phyloP scores from a whole-genome alignment of 2,329 filamentous ascomycete genomes.

The Botrytis deweyae region DNA sequence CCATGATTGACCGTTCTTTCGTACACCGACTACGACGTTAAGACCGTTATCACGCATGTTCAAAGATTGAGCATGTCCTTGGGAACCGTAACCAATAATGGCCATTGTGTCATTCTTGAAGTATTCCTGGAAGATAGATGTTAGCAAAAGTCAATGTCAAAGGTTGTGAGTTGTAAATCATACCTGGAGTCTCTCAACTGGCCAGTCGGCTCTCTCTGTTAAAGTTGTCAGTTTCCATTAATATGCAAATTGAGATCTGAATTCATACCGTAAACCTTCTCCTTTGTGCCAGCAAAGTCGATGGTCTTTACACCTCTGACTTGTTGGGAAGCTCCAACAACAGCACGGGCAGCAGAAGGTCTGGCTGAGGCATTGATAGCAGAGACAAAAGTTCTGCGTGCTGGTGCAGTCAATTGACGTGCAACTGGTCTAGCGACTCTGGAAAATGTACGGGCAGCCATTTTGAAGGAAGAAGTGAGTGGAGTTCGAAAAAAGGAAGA shows the following conservation, averaged over 20 bases:
- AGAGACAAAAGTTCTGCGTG: conserved; percentile 61
- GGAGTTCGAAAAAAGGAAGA: conserved; percentile 23
- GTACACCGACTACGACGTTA: conserved; percentile 98
- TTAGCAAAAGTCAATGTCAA: conserved; percentile 25
- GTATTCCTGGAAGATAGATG: conserved; percentile 67
- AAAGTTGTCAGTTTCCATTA: conserved; percentile 31
- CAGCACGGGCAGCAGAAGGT: conserved; percentile 51
- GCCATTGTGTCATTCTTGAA: conserved; percentile 99
- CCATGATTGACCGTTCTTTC: conserved; percentile 98
- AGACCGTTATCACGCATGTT: conserved; percentile 99
- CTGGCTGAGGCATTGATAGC: conserved; percentile 56
- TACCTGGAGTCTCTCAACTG: conserved; percentile 94
- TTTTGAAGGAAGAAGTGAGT: conserved; percentile 46
- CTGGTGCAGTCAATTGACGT: conserved; percentile 62
- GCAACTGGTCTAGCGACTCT: conserved; percentile 64
- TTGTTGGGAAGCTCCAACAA: conserved; percentile 49
- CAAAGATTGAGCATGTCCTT: conserved; percentile 98
- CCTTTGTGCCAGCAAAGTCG: conserved; percentile 91
- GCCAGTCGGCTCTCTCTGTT: conserved; percentile 95
- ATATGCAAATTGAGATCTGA: conserved; percentile 3
- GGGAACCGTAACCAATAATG: conserved; percentile 96
- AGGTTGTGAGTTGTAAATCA: conserved; percentile 40
- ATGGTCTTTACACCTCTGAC: conserved; percentile 94
- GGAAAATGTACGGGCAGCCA: conserved; percentile 76
- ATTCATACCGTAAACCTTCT: conserved; percentile 82